Evolutionary conservation across 2,329 filamentous ascomycete genomes (phyloP), one percentile per base, ranked within the genome.

Genomic region (Paraconiothyrium brasiliense): DNA sequence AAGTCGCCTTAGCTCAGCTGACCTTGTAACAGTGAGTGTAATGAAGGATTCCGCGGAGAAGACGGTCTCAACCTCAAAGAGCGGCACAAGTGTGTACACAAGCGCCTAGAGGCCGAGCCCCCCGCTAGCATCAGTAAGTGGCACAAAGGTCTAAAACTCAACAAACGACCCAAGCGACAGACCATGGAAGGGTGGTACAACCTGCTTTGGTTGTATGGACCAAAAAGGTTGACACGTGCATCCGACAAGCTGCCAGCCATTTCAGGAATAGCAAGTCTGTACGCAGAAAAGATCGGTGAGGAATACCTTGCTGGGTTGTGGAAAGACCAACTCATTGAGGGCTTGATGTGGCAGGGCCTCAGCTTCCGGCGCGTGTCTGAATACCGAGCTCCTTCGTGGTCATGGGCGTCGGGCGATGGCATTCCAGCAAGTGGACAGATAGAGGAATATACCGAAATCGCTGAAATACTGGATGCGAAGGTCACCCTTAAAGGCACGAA

Each of bases 381-480:
- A 34, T 63, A 63, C 48, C 61, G 61, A n/a, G 61, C 61, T n/a
- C 61, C 57, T 11, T 63, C 59, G 7, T 63, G 62, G 62, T 64
- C 62, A 13, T 61, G 62, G 62, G 59, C 62, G 4, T 64, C 62
- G 9, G 54, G 55, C 35, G 51, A 64, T 39, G 58, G 58, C 1
- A 56, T 51, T 30, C 58, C 58, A 37, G 58, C 54, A 48, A 24
- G 49, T 4, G 54, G 54, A 14, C 48, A 54, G 13, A 16, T 11
- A 34, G 9, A 14, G 9, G 49, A 54, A 4, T 60, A 46, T 32
- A 41, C 37, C 4, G 59, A 62, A 14, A 44, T 58, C 6, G 59
- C 59, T 4, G 50, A 55, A 27, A 58, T 62, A 7, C 7, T 62
- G 3, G 59, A 62, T 30, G 49, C 55, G 20, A 50, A 55, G 16